Evolutionary conservation across 495 filamentous ascomycete genomes (phyloP).

Genomic region (Baudoinia panamericana): DNA sequence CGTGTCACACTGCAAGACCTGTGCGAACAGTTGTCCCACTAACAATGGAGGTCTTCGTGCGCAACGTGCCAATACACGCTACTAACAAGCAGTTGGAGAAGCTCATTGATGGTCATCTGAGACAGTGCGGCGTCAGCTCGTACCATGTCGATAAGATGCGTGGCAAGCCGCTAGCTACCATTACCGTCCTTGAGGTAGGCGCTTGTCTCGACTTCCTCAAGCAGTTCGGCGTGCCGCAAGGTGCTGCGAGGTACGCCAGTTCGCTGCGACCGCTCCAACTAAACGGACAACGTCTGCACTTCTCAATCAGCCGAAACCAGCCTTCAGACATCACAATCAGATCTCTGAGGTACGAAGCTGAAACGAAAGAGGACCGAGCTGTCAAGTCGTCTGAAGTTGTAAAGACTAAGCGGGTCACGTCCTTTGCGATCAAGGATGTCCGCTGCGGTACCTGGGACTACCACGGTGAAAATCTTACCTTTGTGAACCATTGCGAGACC

Average conservation of each 20-base stretch:
- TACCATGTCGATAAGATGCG: slow-evolving; percentile 17
- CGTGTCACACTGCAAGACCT: no score
- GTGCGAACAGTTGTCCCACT: no score
- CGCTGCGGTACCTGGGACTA: slow-evolving; percentile 20
- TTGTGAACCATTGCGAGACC: slow-evolving; percentile 12
- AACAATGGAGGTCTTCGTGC: slow-evolving; percentile 26
- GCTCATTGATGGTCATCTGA: slow-evolving; percentile 11
- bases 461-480: slow-evolving; percentile 9
- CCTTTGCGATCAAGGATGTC: slow-evolving; percentile 6
- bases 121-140: slow-evolving; percentile 3
- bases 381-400: background rate
- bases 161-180: slow-evolving; percentile 12
- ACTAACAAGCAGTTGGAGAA: slow-evolving; percentile 19
- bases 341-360: slow-evolving; percentile 1
- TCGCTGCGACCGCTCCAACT: background rate
- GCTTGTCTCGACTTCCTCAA: slow-evolving; percentile 15
- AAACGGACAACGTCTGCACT: slow-evolving; percentile 2
- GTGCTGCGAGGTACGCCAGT: background rate
- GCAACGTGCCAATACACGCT: slow-evolving; percentile 14
- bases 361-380: no score
- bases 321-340: slow-evolving; percentile 6
- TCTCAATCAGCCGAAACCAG: background rate
- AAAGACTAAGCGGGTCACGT: slow-evolving; percentile 1
- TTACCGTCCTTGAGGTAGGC: slow-evolving; percentile 16
- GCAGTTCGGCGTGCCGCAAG: slow-evolving; percentile 7